Base-by-base conservation (phyloP, 345 rosid genomes). In the Melastoma malabathricum region DNA sequence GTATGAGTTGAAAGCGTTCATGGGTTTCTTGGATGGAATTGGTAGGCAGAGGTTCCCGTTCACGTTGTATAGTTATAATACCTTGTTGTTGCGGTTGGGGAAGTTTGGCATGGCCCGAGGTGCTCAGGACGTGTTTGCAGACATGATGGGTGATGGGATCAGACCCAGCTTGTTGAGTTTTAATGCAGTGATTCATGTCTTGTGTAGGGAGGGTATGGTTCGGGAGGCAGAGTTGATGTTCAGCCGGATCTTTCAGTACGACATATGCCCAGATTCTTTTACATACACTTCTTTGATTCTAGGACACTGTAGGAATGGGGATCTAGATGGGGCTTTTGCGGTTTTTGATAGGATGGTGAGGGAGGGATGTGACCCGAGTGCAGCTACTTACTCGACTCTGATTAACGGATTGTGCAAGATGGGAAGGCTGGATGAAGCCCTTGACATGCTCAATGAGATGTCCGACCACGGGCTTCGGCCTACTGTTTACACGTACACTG, bases 221-320 rank as follows among this genome's bases (percentile, higher is more conserved):
- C 62, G 54, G 10, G 74, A 73, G 55, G 89, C 84, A 48, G 65
- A 67, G 72, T 49, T 73, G 68, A 50, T 75, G 50, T 56, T 75
- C 20, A 64, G 65, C 64, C 69, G 59, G 71, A 72, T 78, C 61
- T 71, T 59, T 57, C 65, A 69, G 52, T 58, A 61, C 46, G 78
- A 63, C 44, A 54, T 75, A 80, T 41, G 19, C 50, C 84, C 89
- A 0, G 82, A 79, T 63, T 62, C 58, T 2, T 76, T 73, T 65
- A 76, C 83, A 0, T 79, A 70, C 59, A 76, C 81, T 15, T 82
- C 81, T 3, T 68, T 82, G 75, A 76, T 82, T 66, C 74, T 82
- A 47, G 89, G 89, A 58, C 63, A 82, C 56, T 74, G 82, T 66
- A 72, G 79, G 68, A 79, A 68, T 48, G 52, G 15, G 18, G 54